A percentile compares a stretch with the other conserved stretches of the same genome.
These are phyloP conservation scores for Hyaloscypha hepaticicola DNA, from an alignment of 495 filamentous ascomycete genomes.

Conservation along the genomic window DNA sequence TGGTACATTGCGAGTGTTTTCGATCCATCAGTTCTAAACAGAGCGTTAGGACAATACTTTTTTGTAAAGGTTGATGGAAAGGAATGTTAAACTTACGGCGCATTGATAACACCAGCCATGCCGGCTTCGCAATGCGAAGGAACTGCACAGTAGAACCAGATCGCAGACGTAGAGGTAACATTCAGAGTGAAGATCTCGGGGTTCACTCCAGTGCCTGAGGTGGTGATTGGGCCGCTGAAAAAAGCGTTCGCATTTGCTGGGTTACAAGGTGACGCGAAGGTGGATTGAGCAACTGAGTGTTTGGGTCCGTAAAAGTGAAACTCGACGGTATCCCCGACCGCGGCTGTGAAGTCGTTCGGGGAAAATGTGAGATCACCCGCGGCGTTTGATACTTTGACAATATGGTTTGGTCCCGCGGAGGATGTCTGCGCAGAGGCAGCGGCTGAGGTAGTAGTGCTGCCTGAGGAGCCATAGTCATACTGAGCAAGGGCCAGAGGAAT, in stretches of 20 bases:
- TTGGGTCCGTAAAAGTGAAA: conserved; percentile 64
- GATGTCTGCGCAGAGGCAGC: not conserved
- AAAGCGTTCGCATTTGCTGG: conserved; percentile 39
- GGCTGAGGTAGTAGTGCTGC: not conserved
- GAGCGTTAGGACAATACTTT: conserved; percentile 7
- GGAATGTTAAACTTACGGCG: conserved; percentile 19
- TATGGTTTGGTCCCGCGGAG: conserved; percentile 41
- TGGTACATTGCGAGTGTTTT: conserved; percentile 38
- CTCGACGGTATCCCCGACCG: conserved; percentile 52
- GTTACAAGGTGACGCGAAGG: conserved; percentile 56
- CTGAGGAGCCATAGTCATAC: conserved; percentile 1
- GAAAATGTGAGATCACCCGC: conserved; percentile 45
- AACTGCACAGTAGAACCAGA: conserved; percentile 59
- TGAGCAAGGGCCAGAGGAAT: conserved; percentile 11
- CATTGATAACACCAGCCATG: conserved; percentile 55
- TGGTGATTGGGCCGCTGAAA: conserved; percentile 53
- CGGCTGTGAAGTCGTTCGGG: conserved; percentile 51
- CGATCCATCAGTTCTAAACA: conserved; percentile 26
- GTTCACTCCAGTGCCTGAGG: conserved; percentile 30
- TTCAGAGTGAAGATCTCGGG: conserved; percentile 53
- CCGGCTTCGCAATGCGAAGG: conserved; percentile 49
- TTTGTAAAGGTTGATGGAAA: conserved; percentile 25
- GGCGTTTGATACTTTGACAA: conserved; percentile 46
- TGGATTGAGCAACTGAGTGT: conserved; percentile 60
- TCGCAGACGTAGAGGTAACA: conserved; percentile 56